These are phyloP conservation scores for Gossypium stocksii DNA, from an alignment of 345 rosid genomes.

Conservation along the genomic window DNA sequence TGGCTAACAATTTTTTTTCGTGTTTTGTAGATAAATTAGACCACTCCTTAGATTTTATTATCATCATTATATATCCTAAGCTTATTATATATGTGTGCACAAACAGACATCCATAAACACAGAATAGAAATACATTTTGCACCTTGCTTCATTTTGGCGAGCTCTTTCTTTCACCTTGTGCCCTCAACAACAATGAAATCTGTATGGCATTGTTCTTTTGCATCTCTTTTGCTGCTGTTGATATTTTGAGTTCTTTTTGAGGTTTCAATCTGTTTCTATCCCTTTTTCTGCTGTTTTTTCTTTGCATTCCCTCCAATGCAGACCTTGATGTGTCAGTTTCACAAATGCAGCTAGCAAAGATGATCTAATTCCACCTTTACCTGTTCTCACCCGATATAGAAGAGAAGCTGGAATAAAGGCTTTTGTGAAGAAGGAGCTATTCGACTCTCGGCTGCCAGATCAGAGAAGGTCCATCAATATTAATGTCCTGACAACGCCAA, in stretches of 20 bases:
- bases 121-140: too few species aligned
- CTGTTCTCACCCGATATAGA: conserved; percentile 82
- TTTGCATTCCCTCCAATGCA: conserved; percentile 12
- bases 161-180: neutral
- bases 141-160: too few species aligned
- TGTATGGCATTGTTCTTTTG: neutral
- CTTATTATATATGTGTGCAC: too few species aligned
- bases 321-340: conserved; percentile 21
- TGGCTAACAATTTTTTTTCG: too few species aligned
- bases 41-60: too few species aligned
- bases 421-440: conserved; percentile 91
- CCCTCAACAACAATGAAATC: neutral
- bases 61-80: too few species aligned
- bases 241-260: neutral
- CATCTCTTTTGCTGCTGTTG: neutral
- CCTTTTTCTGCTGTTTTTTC: neutral
- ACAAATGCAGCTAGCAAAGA: conserved; percentile 69
- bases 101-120: too few species aligned
- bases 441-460: conserved; percentile 67
- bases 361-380: conserved; percentile 90
- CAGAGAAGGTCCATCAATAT: conserved; percentile 67
- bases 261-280: neutral
- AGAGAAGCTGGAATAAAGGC: conserved; percentile 90
- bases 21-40: too few species aligned
- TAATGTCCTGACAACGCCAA: conserved; percentile 53